These are phyloP conservation scores for Scutellaria minor DNA, from an alignment of 257 asterid genomes.

Conservation along the genomic window DNA sequence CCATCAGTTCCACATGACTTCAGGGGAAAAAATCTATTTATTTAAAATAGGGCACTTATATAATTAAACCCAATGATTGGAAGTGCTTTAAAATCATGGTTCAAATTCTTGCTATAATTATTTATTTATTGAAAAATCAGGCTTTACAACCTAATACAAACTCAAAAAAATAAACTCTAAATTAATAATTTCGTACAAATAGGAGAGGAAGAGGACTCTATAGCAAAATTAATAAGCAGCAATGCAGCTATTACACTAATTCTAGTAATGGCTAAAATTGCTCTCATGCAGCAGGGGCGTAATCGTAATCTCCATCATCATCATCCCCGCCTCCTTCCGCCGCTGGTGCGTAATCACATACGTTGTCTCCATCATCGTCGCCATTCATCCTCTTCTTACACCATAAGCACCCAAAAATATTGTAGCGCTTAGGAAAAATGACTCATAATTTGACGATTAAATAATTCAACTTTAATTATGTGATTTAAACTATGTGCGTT, in stretches of 20 bases:
- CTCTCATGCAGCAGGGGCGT: conserved; percentile 40
- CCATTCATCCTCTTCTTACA: neutral
- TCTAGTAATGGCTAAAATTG: neutral
- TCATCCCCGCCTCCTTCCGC: conserved; percentile 37
- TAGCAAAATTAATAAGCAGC: neutral
- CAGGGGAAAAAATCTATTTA: neutral
- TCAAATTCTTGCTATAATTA: neutral
- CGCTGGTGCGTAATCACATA: neutral
- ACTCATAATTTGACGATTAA: no score
- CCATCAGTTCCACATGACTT: neutral
- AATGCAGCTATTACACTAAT: neutral
- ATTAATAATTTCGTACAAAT: no score
- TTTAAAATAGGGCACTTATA: neutral
- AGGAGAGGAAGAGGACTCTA: neutral
- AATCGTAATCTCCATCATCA: conserved; percentile 37
- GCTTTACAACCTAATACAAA: neutral
- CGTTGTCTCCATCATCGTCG: neutral
- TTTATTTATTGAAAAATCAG: neutral
- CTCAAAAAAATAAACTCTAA: no score
- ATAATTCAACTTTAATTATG: no score
- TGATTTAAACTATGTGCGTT: no score
- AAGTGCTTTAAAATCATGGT: neutral
- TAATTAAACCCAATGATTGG: neutral
- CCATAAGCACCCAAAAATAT: conserved; percentile 9
- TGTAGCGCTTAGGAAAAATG: no score